These are phyloP conservation scores for Capronia epimyces DNA, from an alignment of 2,329 filamentous ascomycete species.

Conservation along the genomic window DNA sequence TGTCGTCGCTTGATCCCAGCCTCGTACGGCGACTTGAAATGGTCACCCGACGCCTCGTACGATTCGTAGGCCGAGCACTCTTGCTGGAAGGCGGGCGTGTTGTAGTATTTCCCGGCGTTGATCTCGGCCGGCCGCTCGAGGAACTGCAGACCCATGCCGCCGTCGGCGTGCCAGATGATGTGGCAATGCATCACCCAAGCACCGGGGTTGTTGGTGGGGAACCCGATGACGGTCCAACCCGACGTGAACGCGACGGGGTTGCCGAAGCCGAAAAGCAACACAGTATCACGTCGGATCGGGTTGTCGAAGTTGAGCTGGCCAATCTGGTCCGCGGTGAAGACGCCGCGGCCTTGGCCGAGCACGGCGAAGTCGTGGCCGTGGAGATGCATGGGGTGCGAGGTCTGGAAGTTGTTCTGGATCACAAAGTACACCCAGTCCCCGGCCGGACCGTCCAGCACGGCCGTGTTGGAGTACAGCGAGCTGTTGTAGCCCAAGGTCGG, in stretches of 20 bases:
- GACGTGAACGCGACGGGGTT: conserved; percentile 14
- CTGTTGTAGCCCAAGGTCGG: conserved; percentile 22
- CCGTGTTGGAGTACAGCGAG: conserved; percentile 22
- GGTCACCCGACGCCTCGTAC: conserved; percentile 15
- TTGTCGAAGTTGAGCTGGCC: conserved; percentile 54
- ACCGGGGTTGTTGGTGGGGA: conserved; percentile 43
- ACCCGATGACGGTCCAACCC: conserved; percentile 58
- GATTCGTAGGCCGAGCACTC: conserved; percentile 17
- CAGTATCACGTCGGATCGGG: conserved; percentile 64
- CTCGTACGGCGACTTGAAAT: conserved; percentile 15
- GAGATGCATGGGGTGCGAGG: conserved; percentile 59
- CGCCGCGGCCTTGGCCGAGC: conserved; percentile 49
- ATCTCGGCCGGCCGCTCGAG: conserved; percentile 24
- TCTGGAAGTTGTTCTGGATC: conserved; percentile 29
- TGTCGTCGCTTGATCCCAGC: conserved; percentile 20
- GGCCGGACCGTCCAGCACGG: conserved; percentile 22
- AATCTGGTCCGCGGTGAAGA: conserved; percentile 47
- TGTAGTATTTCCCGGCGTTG: conserved; percentile 17
- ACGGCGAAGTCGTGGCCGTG: conserved; percentile 66
- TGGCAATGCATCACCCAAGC: conserved; percentile 75
- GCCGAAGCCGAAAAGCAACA: conserved; percentile 55
- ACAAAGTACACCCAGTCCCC: conserved; percentile 28
- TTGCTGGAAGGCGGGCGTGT: conserved; percentile 20
- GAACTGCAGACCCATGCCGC: conserved; percentile 54
- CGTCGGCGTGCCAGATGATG: conserved; percentile 69